Percentiles rank a stretch among this genome's conserved stretches.
Evolutionary conservation across 345 rosid species (phyloP).

Genomic region (Excoecaria agallocha): DNA sequence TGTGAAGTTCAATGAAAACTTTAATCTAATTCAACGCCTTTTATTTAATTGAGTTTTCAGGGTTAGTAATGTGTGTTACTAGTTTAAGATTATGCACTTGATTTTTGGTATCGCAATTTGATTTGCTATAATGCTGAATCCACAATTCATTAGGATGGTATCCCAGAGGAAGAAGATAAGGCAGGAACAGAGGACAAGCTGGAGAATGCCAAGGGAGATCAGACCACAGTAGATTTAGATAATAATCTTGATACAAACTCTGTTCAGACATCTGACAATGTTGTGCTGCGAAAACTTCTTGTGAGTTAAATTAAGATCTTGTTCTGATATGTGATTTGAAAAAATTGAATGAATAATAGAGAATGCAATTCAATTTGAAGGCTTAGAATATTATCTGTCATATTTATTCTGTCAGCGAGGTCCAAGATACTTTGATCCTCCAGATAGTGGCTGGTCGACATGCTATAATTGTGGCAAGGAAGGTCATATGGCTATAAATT

Average conservation of each 20-base stretch:
- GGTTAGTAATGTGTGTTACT: background rate
- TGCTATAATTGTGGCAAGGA: constrained; percentile 89
- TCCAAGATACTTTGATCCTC: constrained; percentile 87
- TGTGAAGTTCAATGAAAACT: background rate
- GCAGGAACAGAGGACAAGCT: constrained; percentile 7
- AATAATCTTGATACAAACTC: constrained; percentile 27
- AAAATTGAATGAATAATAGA: background rate
- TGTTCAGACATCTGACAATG: constrained; percentile 44
- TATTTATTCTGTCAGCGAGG: constrained; percentile 69
- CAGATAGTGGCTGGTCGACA: constrained; percentile 56
- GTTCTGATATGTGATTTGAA: constrained; percentile 17
- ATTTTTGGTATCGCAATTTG: background rate
- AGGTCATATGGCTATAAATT: constrained; percentile 82
- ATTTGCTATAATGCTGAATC: background rate
- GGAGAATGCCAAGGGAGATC: constrained; percentile 33
- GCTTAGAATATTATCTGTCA: constrained; percentile 26
- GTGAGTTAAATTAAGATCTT: constrained; percentile 56
- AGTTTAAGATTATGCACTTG: background rate
- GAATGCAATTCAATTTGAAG: constrained; percentile 11
- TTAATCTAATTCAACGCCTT: background rate
- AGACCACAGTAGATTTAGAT: constrained; percentile 21
- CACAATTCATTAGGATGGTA: constrained; percentile 31
- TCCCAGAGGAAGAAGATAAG: constrained; percentile 25
- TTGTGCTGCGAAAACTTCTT: constrained; percentile 84
- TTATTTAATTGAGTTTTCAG: background rate